Conservation (phyloP, 2,329 filamentous ascomycete genomes). For the Apiospora sp. region DNA sequence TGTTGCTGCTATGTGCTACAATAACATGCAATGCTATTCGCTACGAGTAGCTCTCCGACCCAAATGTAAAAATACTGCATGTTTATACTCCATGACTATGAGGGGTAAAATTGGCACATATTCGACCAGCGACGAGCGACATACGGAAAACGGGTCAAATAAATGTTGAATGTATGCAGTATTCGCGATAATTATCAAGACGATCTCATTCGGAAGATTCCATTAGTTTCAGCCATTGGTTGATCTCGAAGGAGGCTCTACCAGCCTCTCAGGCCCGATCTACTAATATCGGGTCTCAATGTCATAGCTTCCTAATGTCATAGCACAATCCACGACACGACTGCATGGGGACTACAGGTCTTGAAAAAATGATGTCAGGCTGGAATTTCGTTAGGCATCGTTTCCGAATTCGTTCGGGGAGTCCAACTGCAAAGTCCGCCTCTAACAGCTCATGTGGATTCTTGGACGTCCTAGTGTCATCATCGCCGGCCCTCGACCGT, state of each 20-base stretch:
- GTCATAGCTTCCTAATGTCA: constrained; percentile 1
- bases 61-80: neutral
- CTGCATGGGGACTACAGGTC: neutral
- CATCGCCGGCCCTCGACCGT: constrained; percentile 2
- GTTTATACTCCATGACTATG: neutral
- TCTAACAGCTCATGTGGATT: constrained; percentile 14
- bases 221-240: neutral
- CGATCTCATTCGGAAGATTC: neutral
- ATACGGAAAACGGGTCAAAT: neutral
- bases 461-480: neutral
- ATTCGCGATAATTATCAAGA: neutral
- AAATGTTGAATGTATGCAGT: neutral
- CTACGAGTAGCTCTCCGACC: neutral
- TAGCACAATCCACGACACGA: neutral
- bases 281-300: neutral
- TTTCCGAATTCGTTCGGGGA: neutral
- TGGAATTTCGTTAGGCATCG: neutral
- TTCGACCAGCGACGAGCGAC: neutral
- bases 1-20: neutral
- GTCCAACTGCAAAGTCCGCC: neutral
- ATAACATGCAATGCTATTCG: neutral
- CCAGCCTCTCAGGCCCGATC: neutral
- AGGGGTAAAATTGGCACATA: neutral
- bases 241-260: neutral
- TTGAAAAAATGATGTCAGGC: constrained; percentile 9